A percentile compares a stretch with the other conserved stretches of the same genome.
These are phyloP conservation scores for Byssothecium circinans DNA, from an alignment of 2,329 filamentous ascomycete genomes.

Conservation along the genomic window DNA sequence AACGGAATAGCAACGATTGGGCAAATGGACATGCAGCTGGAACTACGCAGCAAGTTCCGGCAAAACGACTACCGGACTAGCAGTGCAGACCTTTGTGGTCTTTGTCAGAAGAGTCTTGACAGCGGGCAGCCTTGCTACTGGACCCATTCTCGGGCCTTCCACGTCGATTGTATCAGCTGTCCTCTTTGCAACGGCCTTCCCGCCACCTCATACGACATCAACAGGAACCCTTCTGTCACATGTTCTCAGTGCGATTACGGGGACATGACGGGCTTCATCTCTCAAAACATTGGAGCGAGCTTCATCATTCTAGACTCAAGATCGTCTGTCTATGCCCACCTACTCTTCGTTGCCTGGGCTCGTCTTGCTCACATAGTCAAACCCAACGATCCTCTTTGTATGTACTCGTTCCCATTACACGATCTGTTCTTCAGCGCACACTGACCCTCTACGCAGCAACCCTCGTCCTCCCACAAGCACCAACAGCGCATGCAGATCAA, in stretches of 20 bases:
- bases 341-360: slow-evolving; percentile 4
- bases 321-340: neutral
- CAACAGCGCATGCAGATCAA: neutral
- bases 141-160: neutral
- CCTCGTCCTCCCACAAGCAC: neutral
- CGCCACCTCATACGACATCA: neutral
- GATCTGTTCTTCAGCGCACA: neutral
- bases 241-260: slow-evolving; percentile 2
- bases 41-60: neutral
- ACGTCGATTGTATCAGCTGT: slow-evolving; percentile 4
- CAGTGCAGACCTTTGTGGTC: neutral
- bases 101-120: neutral
- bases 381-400: neutral
- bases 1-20: neutral
- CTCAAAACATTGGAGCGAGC: neutral
- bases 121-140: neutral
- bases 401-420: no score
- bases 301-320: slow-evolving; percentile 1
- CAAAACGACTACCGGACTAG: no score
- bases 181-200: neutral
- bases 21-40: neutral
- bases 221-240: neutral
- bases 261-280: neutral
- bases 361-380: slow-evolving; percentile 1
- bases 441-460: no score